These are phyloP conservation scores for Brassica nigra DNA, from an alignment of 345 rosid species.

Conservation along the genomic window DNA sequence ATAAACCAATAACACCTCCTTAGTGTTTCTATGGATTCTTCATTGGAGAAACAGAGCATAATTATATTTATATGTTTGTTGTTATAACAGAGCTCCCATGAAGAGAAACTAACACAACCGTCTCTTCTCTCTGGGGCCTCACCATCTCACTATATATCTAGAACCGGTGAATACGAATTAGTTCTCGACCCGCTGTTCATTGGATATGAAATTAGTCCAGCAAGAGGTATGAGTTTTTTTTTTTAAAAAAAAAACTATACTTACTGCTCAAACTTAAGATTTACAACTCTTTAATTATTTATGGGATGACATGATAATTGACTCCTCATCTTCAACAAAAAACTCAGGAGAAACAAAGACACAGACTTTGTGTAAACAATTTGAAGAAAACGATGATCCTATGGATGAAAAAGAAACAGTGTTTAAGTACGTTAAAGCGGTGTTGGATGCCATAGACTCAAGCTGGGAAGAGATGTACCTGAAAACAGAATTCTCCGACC, in stretches of 20 bases:
- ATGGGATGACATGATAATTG: slow-evolving; percentile 22
- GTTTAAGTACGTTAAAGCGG: slow-evolving; percentile 58
- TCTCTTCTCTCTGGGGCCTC: slow-evolving; percentile 50
- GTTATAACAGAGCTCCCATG: slow-evolving; percentile 47
- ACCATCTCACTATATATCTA: slow-evolving; percentile 44
- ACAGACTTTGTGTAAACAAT: slow-evolving; percentile 51
- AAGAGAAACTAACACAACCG: slow-evolving; percentile 40
- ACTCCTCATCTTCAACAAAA: slow-evolving; percentile 25
- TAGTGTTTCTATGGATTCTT: background rate
- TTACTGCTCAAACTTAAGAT: slow-evolving; percentile 10
- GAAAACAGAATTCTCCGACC: slow-evolving; percentile 58
- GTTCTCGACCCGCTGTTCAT: slow-evolving; percentile 60
- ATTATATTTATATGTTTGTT: slow-evolving; percentile 1
- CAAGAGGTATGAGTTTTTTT: slow-evolving; percentile 48
- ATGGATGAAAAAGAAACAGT: slow-evolving; percentile 46
- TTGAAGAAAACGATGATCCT: slow-evolving; percentile 43
- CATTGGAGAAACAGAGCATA: background rate
- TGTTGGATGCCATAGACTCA: slow-evolving; percentile 55
- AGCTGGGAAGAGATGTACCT: slow-evolving; percentile 72
- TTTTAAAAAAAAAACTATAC: slow-evolving; percentile 51
- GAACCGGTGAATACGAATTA: slow-evolving; percentile 44
- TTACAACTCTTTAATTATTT: background rate
- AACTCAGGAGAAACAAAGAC: slow-evolving; percentile 51
- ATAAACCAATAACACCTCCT: too few species aligned
- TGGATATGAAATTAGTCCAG: slow-evolving; percentile 65